phyloP scores from a whole-genome alignment of 164 flowering plant genomes.

The Taxillus chinensis region DNA sequence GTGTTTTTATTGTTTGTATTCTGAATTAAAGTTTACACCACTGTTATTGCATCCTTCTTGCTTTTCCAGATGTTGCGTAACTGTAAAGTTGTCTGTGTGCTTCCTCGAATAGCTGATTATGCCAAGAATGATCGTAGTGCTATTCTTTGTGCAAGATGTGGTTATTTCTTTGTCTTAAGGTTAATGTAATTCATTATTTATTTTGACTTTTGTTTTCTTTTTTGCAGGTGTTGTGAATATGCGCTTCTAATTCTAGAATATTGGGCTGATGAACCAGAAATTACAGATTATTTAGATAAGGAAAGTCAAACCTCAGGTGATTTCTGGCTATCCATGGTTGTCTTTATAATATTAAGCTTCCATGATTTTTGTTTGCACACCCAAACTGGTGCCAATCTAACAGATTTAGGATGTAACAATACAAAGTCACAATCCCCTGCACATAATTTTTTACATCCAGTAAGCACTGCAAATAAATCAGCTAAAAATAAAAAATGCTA shows the following conservation, averaged over 20 bases:
- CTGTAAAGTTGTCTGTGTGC: slow-evolving; percentile 86
- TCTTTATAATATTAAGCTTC: slow-evolving; percentile 21
- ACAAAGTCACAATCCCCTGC: too few relatives aligned
- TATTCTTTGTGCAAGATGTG: slow-evolving; percentile 87
- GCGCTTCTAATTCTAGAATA: slow-evolving; percentile 68
- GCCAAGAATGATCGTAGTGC: slow-evolving; percentile 94
- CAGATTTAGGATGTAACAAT: slow-evolving; percentile 7
- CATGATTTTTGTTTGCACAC: slow-evolving; percentile 17
- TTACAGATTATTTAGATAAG: not conserved
- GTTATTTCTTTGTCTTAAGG: not conserved
- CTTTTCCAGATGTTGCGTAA: slow-evolving; percentile 83
- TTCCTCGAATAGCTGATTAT: slow-evolving; percentile 83
- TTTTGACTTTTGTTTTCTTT: slow-evolving; percentile 1
- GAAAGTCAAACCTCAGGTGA: slow-evolving; percentile 17
- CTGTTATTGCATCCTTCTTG: slow-evolving; percentile 25
- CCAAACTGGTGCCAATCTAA: slow-evolving; percentile 36
- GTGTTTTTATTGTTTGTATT: not conserved
- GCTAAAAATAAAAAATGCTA: too few relatives aligned
- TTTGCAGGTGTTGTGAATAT: slow-evolving; percentile 69
- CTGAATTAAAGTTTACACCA: not conserved
- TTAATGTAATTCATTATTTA: not conserved
- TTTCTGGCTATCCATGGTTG: slow-evolving; percentile 7
- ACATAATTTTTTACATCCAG: too few relatives aligned
- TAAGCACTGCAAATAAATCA: too few relatives aligned
- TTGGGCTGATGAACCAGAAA: slow-evolving; percentile 81